Evolutionary conservation across 352 stramenopile species (phyloP), one percentile per base, ranked within the genome.

Genomic region (Phytophthora cajani): DNA sequence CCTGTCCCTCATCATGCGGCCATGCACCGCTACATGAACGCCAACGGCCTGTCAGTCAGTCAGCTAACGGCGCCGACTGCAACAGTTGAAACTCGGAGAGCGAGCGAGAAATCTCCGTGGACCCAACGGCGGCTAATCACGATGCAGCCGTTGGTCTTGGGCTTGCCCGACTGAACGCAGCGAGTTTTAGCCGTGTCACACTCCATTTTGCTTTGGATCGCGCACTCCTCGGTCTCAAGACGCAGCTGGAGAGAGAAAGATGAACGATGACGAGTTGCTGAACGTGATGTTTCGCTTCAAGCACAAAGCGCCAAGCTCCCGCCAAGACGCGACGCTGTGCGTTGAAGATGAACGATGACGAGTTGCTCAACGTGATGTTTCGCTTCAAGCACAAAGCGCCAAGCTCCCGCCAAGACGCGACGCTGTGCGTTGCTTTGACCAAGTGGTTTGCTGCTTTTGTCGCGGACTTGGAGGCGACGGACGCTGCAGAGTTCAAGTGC

Each of bases 231-330:
- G 30, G 30, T 11, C 27, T 30, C 30, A 10, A 36, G 30, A 52
- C 42, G 8, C 46, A 25, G 42, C 19, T 10, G 30, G 30, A 36
- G 30, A 36, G 30, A 36, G 19, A 11, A 9, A 51, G n/a, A 51
- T 51, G 44, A 64, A 56, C 21, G 54, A 62, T 3, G n/a, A 67
- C 0, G 67, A 75, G 27, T 49, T 75, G 11, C 56, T 86, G 16
- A 75, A 75, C 27, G 67, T 70, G 3, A 54, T 87, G 10, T 83
- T 89, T 53, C 79, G 77, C 38, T 87, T 87, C 60, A 77, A 79
- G 68, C 60, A 85, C 69, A 73, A 81, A 50, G 17, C 52, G 0
- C 80, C 82, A 9, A 86, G 70, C n/a, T 33, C 61, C 0, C 32
- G 50, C 6, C 82, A 88, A 50, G 64, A 76, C 10, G 70, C 27